Evolutionary conservation across 2,329 filamentous ascomycete species (phyloP).

Genomic region (Plectosphaerella plurivora): DNA sequence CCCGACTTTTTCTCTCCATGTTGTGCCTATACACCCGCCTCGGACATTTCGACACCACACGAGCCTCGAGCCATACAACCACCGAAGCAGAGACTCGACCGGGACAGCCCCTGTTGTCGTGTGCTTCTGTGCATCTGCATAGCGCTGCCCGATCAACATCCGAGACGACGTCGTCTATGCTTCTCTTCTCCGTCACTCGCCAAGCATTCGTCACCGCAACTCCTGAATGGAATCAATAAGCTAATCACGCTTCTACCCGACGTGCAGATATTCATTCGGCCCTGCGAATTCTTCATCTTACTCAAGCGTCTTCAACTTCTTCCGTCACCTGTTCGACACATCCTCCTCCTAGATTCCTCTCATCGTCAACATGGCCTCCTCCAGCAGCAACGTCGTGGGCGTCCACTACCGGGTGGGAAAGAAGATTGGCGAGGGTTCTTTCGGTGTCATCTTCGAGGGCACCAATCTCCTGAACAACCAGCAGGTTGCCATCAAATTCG

Average conservation of each 20-base stretch:
- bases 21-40: not conserved
- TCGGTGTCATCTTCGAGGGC: slow-evolving; percentile 97
- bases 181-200: not conserved
- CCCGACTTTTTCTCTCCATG: not conserved
- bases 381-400: slow-evolving; percentile 94
- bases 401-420: slow-evolving; percentile 98
- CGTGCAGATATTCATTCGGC: no score
- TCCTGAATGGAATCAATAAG: no score
- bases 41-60: no score
- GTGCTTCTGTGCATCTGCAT: no score
- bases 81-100: slow-evolving; percentile 2
- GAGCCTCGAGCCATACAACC: slow-evolving; percentile 1
- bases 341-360: slow-evolving; percentile 1
- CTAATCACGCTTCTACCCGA: no score
- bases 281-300: no score
- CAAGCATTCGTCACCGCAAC: no score
- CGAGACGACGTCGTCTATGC: no score
- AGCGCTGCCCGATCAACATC: no score
- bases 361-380: slow-evolving; percentile 65
- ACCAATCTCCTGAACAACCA: slow-evolving; percentile 99
- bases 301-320: no score
- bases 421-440: slow-evolving; percentile 98
- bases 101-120: no score
- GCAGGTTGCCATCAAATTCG: slow-evolving; percentile 99
- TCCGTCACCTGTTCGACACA: not conserved